Evolutionary conservation across 139 green algal species (phyloP).

Genomic region (Chlorella sorokiniana): DNA sequence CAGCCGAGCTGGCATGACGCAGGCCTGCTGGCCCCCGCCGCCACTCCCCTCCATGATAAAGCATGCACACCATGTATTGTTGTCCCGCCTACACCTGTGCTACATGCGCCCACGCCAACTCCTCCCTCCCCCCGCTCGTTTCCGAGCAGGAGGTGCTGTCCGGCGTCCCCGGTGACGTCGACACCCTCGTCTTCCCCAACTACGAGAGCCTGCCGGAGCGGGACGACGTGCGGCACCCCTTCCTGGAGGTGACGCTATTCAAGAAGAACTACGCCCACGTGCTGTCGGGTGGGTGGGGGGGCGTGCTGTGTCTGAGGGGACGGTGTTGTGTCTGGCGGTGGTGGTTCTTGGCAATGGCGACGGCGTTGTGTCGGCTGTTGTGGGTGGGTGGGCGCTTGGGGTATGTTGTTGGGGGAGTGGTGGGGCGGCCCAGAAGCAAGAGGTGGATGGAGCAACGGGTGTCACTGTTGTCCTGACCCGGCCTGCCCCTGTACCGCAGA

Average conservation of each 20-base stretch:
- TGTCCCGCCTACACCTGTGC: too few relatives aligned
- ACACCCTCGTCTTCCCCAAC: conserved; percentile 85
- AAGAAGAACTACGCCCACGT: conserved; percentile 85
- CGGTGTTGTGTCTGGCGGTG: neutral
- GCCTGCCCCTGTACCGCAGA: conserved; percentile 46
- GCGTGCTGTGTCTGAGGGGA: neutral
- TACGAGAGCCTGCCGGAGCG: conserved; percentile 75
- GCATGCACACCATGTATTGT: too few relatives aligned
- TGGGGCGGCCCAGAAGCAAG: too few relatives aligned
- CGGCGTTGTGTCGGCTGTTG: too few relatives aligned
- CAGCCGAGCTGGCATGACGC: too few relatives aligned
- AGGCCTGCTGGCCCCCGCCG: too few relatives aligned
- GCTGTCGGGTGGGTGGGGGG: conserved; percentile 31
- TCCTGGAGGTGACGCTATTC: conserved; percentile 82
- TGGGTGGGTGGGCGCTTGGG: too few relatives aligned
- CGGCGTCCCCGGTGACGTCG: conserved; percentile 51
- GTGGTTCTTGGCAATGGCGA: too few relatives aligned
- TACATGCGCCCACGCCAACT: neutral
- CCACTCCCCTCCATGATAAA: too few relatives aligned
- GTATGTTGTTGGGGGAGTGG: too few relatives aligned
- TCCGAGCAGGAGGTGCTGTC: conserved; percentile 42
- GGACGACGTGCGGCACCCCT: conserved; percentile 68
- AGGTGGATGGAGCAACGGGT: neutral
- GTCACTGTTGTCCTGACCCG: neutral
- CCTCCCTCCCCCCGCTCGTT: neutral